Percentiles rank a stretch among this genome's conserved stretches.
phyloP scores from a whole-genome alignment of 2,329 filamentous ascomycete species.

The Colletotrichum musicola region DNA sequence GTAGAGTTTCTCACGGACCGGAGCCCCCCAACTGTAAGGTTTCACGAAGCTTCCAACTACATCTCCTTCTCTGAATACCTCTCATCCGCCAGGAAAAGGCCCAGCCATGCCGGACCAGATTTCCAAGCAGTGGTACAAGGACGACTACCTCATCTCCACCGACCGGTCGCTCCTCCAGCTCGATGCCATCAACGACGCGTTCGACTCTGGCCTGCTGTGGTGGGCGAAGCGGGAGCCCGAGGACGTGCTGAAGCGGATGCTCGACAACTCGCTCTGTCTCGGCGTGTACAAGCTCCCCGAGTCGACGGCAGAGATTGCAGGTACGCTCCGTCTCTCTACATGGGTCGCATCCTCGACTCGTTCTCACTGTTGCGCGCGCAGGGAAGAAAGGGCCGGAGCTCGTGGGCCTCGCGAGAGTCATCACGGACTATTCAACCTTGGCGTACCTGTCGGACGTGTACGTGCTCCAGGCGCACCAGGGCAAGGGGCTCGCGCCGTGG shows the following conservation, averaged over 20 bases:
- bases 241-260: conserved; percentile 60
- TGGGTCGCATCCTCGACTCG: neutral
- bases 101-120: conserved; percentile 37
- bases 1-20: neutral
- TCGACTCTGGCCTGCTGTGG: conserved; percentile 69
- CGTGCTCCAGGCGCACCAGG: conserved; percentile 69
- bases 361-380: neutral
- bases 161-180: conserved; percentile 68
- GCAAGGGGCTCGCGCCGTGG: conserved; percentile 74
- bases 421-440: conserved; percentile 39
- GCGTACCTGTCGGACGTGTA: conserved; percentile 72
- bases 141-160: conserved; percentile 72
- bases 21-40: neutral
- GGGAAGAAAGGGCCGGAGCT: conserved; percentile 47
- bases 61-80: neutral
- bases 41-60: conserved; percentile 26
- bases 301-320: conserved; percentile 49
- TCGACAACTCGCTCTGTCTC: conserved; percentile 71
- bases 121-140: conserved; percentile 61
- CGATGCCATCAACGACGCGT: conserved; percentile 65
- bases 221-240: conserved; percentile 69
- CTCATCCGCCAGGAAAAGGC: neutral
- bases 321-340: conserved; percentile 37
- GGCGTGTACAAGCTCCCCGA: conserved; percentile 63
- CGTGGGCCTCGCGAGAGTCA: conserved; percentile 53